Evolutionary conservation across 495 filamentous ascomycete species (phyloP).

Genomic region (Elasticomyces elasticus): DNA sequence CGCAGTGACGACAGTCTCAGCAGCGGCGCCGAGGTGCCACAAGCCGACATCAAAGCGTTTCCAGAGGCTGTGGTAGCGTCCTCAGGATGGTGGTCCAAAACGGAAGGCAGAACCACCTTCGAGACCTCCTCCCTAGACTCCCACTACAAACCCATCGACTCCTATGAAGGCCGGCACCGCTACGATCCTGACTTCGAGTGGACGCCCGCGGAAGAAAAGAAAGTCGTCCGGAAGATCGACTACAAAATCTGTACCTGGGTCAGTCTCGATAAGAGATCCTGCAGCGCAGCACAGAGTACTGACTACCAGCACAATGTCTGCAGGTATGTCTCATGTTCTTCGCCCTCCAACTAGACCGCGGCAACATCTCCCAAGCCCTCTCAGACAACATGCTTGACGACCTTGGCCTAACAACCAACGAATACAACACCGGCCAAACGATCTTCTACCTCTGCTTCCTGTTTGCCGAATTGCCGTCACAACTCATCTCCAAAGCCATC

Average conservation of each 20-base stretch:
- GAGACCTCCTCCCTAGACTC: slow-evolving; percentile 23
- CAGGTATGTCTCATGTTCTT: slow-evolving; percentile 75
- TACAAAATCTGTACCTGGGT: too few relatives aligned
- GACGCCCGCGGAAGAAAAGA: slow-evolving; percentile 59
- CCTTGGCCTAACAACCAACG: slow-evolving; percentile 40
- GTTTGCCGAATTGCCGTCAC: slow-evolving; percentile 40
- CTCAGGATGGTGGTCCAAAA: too few relatives aligned
- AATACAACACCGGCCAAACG: slow-evolving; percentile 35
- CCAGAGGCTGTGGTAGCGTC: neutral
- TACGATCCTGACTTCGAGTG: slow-evolving; percentile 67
- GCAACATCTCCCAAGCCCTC: slow-evolving; percentile 26
- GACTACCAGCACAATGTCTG: slow-evolving; percentile 47
- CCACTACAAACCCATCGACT: slow-evolving; percentile 50
- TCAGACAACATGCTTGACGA: slow-evolving; percentile 32
- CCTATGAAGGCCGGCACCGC: slow-evolving; percentile 60
- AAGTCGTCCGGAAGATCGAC: slow-evolving; percentile 52
- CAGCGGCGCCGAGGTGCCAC: neutral
- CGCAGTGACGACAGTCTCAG: neutral
- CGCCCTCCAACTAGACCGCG: slow-evolving; percentile 68
- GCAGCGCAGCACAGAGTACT: slow-evolving; percentile 23
- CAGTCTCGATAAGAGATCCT: too few relatives aligned
- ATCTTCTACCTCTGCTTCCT: slow-evolving; percentile 41
- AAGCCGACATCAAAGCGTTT: neutral
- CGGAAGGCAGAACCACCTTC: slow-evolving; percentile 17
- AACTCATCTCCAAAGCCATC: slow-evolving; percentile 46